Evolutionary conservation across 2,329 filamentous ascomycete species (phyloP), one percentile per base, ranked within the genome.

Genomic region (Elsinoe ampelina): DNA sequence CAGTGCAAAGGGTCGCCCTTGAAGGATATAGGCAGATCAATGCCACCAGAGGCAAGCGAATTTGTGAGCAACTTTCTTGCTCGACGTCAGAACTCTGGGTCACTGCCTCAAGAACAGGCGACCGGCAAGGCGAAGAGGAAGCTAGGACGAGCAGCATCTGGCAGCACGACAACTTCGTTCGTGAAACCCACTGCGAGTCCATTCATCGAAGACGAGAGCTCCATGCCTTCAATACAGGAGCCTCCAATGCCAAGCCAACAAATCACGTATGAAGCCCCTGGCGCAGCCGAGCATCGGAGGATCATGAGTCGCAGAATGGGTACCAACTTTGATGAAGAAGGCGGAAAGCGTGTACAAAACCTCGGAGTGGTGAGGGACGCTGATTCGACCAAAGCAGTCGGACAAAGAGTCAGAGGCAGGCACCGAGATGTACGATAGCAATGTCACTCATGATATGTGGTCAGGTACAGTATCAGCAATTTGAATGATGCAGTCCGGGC

Each of bases 241-340:
- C 43, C 50, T 34, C 57, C 59, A 26, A 61, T 65, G 12, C 64
- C 64, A 6, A 63, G 67, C 54, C 70, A 69, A 42, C 67, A 70
- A 59, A 63, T 71, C 17, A 67, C 64, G 0, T 71, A 71, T 50
- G 68, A 69, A 20, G 64, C 61, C 0, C 62, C 63, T 12, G 68
- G 68, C 11, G 64, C 65, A 4, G 66, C 64, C 39, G 62, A 62
- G 15, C 63, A 67, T 55, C 62, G 65, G 15, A 43, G 55, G 34
- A 54, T 65, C 55, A 66, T 70, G 63, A 64, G 63, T 41, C 63
- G 66, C 62, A 63, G 62, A 52, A 66, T 70, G 66, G 67, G 67
- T 5, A 62, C 61, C 22, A 63, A 57, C 43, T 59, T 66, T 50
- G 58, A 61, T 48, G 64, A 65, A 54, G 63, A 63, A 48, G 58